Percentiles rank a stretch among this genome's conserved stretches.
Evolutionary conservation across 2,329 filamentous ascomycete genomes (phyloP).

Genomic region (Fusarium fujikuroi): DNA sequence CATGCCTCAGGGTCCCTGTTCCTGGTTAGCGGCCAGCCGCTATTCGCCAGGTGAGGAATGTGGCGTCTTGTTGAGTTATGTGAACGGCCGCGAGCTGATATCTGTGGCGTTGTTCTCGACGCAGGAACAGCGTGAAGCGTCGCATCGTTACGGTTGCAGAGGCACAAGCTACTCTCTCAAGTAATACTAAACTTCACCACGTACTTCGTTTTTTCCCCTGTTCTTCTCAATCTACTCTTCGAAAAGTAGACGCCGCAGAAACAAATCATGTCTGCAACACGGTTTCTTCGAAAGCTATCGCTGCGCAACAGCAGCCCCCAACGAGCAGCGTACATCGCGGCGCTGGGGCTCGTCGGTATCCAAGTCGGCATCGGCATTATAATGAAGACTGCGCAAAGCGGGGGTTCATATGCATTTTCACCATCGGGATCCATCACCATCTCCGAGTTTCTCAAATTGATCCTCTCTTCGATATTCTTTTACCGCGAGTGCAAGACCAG

Average conservation of each 20-base stretch:
- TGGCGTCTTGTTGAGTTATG: not conserved
- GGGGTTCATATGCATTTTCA: not conserved
- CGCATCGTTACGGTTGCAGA: not conserved
- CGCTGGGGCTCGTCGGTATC: not conserved
- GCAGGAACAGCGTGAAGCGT: not conserved
- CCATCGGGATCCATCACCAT: not conserved
- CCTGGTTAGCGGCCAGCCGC: not conserved
- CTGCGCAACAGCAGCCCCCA: not conserved
- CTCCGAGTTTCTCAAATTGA: not conserved
- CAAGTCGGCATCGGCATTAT: not conserved
- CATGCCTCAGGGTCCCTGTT: not conserved
- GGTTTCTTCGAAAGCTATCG: not conserved
- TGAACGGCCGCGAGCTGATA: not conserved
- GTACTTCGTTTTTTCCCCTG: not conserved
- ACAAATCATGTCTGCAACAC: not conserved
- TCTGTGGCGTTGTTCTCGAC: not conserved
- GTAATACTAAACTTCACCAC: not conserved
- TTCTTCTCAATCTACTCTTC: not conserved
- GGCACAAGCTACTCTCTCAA: not conserved
- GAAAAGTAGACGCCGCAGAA: not conserved
- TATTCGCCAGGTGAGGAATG: not conserved
- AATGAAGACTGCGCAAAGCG: not conserved
- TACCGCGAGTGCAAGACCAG: not conserved
- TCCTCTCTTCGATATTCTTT: not conserved
- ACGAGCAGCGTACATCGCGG: not conserved